Percentiles rank a stretch among this genome's conserved stretches.
Evolutionary conservation across 148 eudicot genomes (phyloP).

Genomic region (Silene conica): DNA sequence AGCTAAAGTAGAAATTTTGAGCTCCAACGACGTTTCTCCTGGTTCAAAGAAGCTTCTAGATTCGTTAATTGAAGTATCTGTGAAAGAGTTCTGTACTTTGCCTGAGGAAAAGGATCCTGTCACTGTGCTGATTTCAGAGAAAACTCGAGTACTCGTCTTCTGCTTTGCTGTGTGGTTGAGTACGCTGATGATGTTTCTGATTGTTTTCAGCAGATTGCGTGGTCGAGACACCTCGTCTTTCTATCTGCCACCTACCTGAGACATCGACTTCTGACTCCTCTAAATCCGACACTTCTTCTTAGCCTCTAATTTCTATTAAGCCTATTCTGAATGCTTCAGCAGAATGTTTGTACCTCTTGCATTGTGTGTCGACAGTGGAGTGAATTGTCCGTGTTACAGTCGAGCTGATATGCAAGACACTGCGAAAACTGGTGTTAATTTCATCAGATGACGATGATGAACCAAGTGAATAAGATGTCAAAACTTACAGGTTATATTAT

Average conservation of each 20-base stretch:
- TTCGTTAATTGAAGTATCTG: slow-evolving; percentile 33
- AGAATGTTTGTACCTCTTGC: too few species aligned
- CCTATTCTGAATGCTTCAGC: background rate
- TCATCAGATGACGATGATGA: too few species aligned
- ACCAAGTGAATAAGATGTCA: too few species aligned
- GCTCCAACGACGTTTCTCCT: slow-evolving; percentile 32
- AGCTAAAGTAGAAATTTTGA: slow-evolving; percentile 33
- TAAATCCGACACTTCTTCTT: background rate
- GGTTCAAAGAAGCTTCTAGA: slow-evolving; percentile 47
- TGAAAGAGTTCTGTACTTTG: slow-evolving; percentile 37
- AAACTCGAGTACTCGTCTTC: slow-evolving; percentile 21
- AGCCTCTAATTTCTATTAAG: background rate
- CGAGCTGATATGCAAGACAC: too few species aligned
- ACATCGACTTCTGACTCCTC: background rate
- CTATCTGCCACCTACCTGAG: slow-evolving; percentile 49
- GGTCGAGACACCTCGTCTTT: slow-evolving; percentile 22
- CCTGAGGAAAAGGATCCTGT: slow-evolving; percentile 37
- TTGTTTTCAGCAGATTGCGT: slow-evolving; percentile 11
- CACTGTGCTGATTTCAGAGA: slow-evolving; percentile 27
- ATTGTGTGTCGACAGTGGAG: too few species aligned
- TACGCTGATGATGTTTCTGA: slow-evolving; percentile 13
- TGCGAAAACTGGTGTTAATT: too few species aligned
- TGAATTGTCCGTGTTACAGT: too few species aligned
- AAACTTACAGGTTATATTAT: too few species aligned
- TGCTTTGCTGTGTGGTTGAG: slow-evolving; percentile 35